Conservation (phyloP, 257 asterid species). For the Craterostigma plantagineum region DNA sequence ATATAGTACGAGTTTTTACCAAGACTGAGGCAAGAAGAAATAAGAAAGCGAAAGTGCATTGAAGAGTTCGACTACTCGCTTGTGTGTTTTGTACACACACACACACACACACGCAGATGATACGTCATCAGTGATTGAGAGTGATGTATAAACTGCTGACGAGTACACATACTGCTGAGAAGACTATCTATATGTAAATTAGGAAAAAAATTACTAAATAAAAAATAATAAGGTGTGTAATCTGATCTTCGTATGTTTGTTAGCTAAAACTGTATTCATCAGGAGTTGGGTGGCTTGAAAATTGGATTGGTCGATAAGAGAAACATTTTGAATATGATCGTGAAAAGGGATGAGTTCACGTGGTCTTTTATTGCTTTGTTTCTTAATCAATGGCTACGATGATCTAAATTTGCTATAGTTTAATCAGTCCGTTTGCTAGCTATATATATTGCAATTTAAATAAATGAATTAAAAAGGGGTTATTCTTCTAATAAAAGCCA, state of each 20-base stretch:
- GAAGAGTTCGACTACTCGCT: conserved; percentile 29
- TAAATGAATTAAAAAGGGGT: too few species aligned
- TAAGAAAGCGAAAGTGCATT: conserved; percentile 16
- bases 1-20: conserved; percentile 26
- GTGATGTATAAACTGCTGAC: conserved; percentile 30
- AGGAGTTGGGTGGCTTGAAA: conserved; percentile 14
- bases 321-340: conserved; percentile 14
- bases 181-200: too few species aligned
- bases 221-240: not conserved
- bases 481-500: too few species aligned
- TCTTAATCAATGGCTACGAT: not conserved
- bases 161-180: not conserved
- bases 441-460: conserved; percentile 1
- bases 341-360: conserved; percentile 20
- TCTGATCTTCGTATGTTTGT: not conserved
- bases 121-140: conserved; percentile 36
- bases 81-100: conserved; percentile 16
- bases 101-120: conserved; percentile 14
- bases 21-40: conserved; percentile 9
- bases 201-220: not conserved
- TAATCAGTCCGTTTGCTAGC: too few species aligned
- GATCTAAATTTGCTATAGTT: not conserved
- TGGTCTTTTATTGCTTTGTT: conserved; percentile 11
- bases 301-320: conserved; percentile 34
- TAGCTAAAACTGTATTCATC: conserved; percentile 9